Conservation (phyloP, 2,329 filamentous ascomycete species). For the Calonectria henricotiae region DNA sequence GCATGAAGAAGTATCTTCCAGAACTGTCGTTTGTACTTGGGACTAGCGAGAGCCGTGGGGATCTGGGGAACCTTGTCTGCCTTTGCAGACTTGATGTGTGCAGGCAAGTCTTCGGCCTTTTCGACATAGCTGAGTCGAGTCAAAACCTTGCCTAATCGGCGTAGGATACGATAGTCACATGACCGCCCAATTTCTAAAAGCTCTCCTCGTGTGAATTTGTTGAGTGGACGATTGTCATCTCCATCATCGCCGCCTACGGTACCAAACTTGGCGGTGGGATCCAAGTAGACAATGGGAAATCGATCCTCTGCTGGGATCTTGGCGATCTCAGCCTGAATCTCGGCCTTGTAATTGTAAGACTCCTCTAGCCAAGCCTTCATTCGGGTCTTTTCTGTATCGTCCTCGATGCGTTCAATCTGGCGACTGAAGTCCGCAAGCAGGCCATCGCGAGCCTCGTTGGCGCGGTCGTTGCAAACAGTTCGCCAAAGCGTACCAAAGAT, state of each 20-base stretch:
- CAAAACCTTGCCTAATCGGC: constrained; percentile 65
- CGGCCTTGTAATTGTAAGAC: constrained; percentile 66
- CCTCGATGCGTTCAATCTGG: constrained; percentile 57
- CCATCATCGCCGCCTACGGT: constrained; percentile 44
- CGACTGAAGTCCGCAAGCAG: constrained; percentile 63
- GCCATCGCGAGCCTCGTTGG: constrained; percentile 59
- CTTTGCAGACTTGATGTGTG: constrained; percentile 58
- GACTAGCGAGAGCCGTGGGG: constrained; percentile 61
- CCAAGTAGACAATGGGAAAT: constrained; percentile 67
- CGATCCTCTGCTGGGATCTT: constrained; percentile 58
- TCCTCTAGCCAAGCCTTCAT: constrained; percentile 68
- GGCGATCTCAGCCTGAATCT: constrained; percentile 60
- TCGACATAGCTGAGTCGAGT: constrained; percentile 64
- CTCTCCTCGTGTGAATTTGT: constrained; percentile 63
- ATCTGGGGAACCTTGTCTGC: constrained; percentile 60
- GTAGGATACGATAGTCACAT: constrained; percentile 66
- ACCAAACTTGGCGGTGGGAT: constrained; percentile 64
- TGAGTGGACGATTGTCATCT: constrained; percentile 46
- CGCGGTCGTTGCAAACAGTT: constrained; percentile 65
- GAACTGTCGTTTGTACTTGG: constrained; percentile 59
- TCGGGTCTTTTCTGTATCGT: constrained; percentile 55
- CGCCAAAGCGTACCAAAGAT: constrained; percentile 69
- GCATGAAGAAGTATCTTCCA: constrained; percentile 67
- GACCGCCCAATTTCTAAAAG: constrained; percentile 69
- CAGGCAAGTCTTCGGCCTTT: constrained; percentile 61